Evolutionary conservation across 1,284 basidiomycete genomes (phyloP).

Genomic region (Malassezia brasiliensis): DNA sequence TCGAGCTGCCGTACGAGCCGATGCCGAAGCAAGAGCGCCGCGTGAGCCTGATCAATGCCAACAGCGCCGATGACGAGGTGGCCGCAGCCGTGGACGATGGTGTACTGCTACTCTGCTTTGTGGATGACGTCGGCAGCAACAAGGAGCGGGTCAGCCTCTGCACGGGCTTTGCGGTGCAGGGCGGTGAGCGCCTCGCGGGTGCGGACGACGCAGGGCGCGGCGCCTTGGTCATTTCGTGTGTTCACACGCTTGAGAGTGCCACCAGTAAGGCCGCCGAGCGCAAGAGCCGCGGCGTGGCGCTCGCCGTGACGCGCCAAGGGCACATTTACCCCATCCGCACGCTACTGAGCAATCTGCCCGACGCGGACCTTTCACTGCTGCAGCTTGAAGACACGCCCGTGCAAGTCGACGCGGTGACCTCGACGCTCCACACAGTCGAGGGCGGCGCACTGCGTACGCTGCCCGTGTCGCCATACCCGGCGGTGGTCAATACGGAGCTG

Average conservation of each 20-base stretch:
- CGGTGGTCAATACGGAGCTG: slow-evolving; percentile 53
- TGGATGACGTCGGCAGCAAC: slow-evolving; percentile 45
- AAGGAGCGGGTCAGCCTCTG: slow-evolving; percentile 56
- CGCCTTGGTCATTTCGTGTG: slow-evolving; percentile 57
- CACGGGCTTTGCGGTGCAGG: slow-evolving; percentile 57
- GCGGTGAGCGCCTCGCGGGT: slow-evolving; percentile 26
- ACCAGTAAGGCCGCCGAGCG: neutral
- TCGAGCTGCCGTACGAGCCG: slow-evolving; percentile 42
- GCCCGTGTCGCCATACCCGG: slow-evolving; percentile 63
- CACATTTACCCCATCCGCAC: slow-evolving; percentile 53
- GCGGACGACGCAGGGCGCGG: slow-evolving; percentile 43
- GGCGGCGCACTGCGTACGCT: slow-evolving; percentile 51
- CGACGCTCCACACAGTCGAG: neutral
- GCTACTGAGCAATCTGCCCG: slow-evolving; percentile 57
- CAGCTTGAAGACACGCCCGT: slow-evolving; percentile 28
- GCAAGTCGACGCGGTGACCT: slow-evolving; percentile 11
- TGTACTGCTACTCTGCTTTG: slow-evolving; percentile 59
- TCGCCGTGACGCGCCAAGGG: slow-evolving; percentile 46
- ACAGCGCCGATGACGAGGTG: slow-evolving; percentile 27
- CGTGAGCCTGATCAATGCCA: slow-evolving; percentile 29
- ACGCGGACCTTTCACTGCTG: slow-evolving; percentile 55
- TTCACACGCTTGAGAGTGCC: slow-evolving; percentile 53
- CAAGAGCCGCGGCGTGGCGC: slow-evolving; percentile 28
- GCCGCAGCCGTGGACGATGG: slow-evolving; percentile 47
- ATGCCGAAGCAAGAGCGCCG: slow-evolving; percentile 25